Evolutionary conservation across 179 eudicot genomes (phyloP).

Genomic region (Spergularia azorica): DNA sequence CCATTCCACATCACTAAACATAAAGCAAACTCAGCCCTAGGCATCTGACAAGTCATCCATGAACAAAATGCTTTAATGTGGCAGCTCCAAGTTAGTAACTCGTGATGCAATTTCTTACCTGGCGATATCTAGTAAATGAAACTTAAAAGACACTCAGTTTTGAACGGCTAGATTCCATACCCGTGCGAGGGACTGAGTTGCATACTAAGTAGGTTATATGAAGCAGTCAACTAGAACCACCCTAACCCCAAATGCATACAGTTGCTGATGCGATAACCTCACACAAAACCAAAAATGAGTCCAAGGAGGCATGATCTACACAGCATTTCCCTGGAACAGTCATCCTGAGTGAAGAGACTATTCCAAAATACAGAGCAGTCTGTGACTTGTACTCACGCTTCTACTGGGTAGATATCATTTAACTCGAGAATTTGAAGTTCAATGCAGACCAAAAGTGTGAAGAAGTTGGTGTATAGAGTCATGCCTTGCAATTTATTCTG

Average conservation of each 20-base stretch:
- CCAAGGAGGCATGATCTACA: background rate
- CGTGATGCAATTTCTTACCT: too few relatives aligned
- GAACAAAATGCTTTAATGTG: background rate
- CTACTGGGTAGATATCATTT: background rate
- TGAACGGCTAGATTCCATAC: too few relatives aligned
- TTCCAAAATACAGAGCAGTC: background rate
- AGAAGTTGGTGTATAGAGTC: background rate
- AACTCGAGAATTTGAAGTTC: background rate
- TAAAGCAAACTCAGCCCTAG: background rate
- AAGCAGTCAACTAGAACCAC: too few relatives aligned
- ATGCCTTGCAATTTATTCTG: slow-evolving; percentile 89
- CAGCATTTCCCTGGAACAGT: background rate
- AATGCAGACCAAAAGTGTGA: background rate
- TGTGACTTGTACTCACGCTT: too few relatives aligned
- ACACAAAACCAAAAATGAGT: too few relatives aligned
- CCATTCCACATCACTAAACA: background rate
- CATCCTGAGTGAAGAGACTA: background rate
- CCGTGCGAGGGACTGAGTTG: too few relatives aligned
- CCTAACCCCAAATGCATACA: too few relatives aligned
- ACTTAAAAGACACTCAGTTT: too few relatives aligned
- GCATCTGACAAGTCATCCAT: background rate
- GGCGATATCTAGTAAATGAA: too few relatives aligned
- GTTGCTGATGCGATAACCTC: too few relatives aligned
- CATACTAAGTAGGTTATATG: too few relatives aligned
- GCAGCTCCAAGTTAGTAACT: background rate